A percentile compares a stretch with the other conserved stretches of the same genome.
These are phyloP conservation scores for Brachypodium distachyon DNA, from an alignment of 202 grass and related monocot species.

Conservation along the genomic window DNA sequence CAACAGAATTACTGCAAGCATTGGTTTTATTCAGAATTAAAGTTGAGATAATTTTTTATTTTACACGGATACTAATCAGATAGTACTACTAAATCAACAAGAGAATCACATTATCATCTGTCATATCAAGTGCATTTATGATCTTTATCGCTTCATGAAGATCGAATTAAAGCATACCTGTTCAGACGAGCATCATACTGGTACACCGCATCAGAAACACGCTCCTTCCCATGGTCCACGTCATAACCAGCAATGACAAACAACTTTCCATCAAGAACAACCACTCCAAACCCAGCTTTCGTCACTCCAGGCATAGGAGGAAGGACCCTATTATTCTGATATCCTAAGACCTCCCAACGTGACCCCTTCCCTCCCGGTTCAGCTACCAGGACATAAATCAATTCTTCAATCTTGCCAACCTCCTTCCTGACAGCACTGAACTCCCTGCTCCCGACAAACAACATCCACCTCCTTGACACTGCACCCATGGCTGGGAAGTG, in stretches of 20 bases:
- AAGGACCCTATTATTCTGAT: conserved; percentile 33
- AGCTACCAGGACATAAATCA: conserved; percentile 46
- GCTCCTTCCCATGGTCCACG: conserved; percentile 30
- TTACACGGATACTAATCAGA: not conserved
- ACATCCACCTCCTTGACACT: conserved; percentile 65
- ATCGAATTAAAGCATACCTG: conserved; percentile 22
- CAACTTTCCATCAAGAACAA: conserved; percentile 55
- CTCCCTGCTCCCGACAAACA: conserved; percentile 54
- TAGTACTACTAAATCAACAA: not conserved
- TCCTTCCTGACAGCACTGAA: conserved; percentile 49
- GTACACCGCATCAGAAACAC: conserved; percentile 58
- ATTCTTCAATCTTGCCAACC: conserved; percentile 37
- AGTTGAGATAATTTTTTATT: too few species aligned
- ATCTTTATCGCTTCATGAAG: not conserved
- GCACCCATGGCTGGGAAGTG: conserved; percentile 42
- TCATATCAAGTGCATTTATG: not conserved
- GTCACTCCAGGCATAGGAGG: conserved; percentile 55
- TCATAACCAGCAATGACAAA: conserved; percentile 51
- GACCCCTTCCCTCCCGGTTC: conserved; percentile 22
- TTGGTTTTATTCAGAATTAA: not conserved
- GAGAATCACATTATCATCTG: not conserved
- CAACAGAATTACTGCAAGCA: not conserved
- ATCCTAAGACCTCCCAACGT: conserved; percentile 49
- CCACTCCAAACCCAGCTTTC: conserved; percentile 51
- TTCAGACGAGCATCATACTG: conserved; percentile 74